Conservation (phyloP, 495 filamentous ascomycete genomes). For the Melanomma pulvis-pyrius region DNA sequence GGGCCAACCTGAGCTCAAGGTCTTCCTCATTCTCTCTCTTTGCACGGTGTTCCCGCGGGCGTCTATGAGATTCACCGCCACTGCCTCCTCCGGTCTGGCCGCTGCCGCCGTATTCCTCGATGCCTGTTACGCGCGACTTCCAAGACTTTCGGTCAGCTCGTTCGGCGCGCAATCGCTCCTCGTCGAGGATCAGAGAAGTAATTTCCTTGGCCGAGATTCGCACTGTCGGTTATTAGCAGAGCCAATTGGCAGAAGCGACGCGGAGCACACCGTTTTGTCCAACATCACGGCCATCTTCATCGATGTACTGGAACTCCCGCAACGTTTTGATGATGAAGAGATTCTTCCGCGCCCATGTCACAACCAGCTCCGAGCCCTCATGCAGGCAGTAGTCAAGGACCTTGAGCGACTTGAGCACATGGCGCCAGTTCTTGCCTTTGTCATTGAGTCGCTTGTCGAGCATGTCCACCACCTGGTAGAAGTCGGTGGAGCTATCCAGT, state of each 20-base stretch:
- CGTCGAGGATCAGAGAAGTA: conserved; percentile 89
- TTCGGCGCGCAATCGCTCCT: conserved; percentile 89
- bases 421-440: conserved; percentile 99
- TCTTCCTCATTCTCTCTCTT: conserved; percentile 68
- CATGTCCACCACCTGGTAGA: conserved; percentile 99
- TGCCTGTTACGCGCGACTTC: conserved; percentile 93
- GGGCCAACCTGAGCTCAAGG: conserved; percentile 85
- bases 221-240: conserved; percentile 58
- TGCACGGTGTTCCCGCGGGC: conserved; percentile 28
- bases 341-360: conserved; percentile 97
- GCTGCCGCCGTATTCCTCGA: conserved; percentile 72
- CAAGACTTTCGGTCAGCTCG: conserved; percentile 89
- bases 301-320: conserved; percentile 92
- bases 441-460: conserved; percentile 98
- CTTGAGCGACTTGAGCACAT: conserved; percentile 96
- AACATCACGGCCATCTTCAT: conserved; percentile 92
- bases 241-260: background rate
- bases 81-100: conserved; percentile 19
- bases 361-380: conserved; percentile 93
- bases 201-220: conserved; percentile 96
- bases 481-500: conserved; percentile 77
- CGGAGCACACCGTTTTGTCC: conserved; percentile 80
- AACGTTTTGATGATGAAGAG: conserved; percentile 98
- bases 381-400: conserved; percentile 98
- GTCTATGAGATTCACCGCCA: conserved; percentile 44